These are phyloP conservation scores for Coriolopsis trogii DNA, from an alignment of 1,284 basidiomycete species.

Conservation along the genomic window DNA sequence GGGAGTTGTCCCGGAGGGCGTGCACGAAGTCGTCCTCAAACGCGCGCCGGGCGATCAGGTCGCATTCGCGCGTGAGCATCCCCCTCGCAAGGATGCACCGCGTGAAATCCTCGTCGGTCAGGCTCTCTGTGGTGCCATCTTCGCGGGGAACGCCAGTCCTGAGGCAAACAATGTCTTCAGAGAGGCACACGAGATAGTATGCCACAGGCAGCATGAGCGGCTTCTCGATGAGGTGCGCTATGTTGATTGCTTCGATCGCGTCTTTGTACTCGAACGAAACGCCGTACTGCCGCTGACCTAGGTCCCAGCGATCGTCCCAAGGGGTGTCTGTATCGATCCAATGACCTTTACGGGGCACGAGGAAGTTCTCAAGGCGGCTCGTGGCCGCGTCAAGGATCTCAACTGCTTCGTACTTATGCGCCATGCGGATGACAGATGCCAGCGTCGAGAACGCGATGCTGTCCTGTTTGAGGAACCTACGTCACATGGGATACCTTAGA, in stretches of 20 bases:
- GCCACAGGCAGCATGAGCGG: conserved; percentile 1
- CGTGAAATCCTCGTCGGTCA: background rate
- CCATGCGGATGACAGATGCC: conserved; percentile 1
- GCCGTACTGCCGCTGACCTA: background rate
- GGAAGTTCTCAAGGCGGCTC: background rate
- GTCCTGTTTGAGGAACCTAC: background rate
- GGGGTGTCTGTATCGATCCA: background rate
- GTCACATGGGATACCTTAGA: background rate
- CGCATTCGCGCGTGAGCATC: background rate
- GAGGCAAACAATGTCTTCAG: background rate
- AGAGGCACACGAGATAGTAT: conserved; percentile 2
- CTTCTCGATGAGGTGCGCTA: background rate
- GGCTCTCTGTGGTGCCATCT: background rate
- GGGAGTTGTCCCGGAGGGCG: no score
- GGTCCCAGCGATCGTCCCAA: background rate
- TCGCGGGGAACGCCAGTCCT: background rate
- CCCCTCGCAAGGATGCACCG: background rate
- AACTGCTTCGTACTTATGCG: conserved; percentile 8
- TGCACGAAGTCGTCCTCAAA: background rate
- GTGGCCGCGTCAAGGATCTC: background rate
- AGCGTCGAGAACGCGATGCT: background rate
- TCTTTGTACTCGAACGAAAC: background rate
- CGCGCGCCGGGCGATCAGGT: background rate
- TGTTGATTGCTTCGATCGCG: background rate
- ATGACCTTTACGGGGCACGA: background rate